phyloP scores from a whole-genome alignment of 2,329 filamentous ascomycete genomes.

The Didymella arachidicola region DNA sequence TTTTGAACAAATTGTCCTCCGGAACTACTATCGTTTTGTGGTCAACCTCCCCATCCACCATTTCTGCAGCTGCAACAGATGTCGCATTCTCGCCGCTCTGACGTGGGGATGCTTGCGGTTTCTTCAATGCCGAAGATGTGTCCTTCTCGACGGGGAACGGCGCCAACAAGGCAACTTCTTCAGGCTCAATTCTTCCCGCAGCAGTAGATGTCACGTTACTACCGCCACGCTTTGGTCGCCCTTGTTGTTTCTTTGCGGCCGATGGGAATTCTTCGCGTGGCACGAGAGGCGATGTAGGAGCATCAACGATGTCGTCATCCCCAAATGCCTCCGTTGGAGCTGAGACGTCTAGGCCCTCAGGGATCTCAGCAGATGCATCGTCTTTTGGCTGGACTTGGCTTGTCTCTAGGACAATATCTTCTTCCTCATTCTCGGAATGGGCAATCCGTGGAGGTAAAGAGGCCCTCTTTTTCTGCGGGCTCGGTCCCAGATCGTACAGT shows the following conservation, averaged over 20 bases:
- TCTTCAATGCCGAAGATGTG: not conserved
- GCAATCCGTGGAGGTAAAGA: constrained; percentile 5
- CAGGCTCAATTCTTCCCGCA: no score
- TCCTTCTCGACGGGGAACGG: not conserved
- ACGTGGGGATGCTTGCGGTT: not conserved
- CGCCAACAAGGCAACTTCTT: not conserved
- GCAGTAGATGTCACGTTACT: not conserved
- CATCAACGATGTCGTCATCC: not conserved
- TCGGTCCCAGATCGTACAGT: constrained; percentile 6
- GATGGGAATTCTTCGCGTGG: not conserved
- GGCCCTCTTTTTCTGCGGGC: constrained; percentile 8
- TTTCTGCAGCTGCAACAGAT: not conserved
- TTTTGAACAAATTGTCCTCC: no score
- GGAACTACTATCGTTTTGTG: not conserved
- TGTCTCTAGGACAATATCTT: constrained; percentile 4
- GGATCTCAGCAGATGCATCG: not conserved
- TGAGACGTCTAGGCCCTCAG: not conserved
- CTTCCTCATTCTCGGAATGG: not conserved
- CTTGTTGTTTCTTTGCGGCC: not conserved
- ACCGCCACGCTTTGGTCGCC: not conserved
- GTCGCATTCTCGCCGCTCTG: constrained; percentile 2
- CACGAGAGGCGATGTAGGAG: not conserved
- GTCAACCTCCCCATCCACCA: not conserved
- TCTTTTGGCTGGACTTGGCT: constrained; percentile 3
- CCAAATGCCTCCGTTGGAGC: not conserved